Evolutionary conservation across 2,329 filamentous ascomycete species (phyloP).

Genomic region (Trichoderma sp.): DNA sequence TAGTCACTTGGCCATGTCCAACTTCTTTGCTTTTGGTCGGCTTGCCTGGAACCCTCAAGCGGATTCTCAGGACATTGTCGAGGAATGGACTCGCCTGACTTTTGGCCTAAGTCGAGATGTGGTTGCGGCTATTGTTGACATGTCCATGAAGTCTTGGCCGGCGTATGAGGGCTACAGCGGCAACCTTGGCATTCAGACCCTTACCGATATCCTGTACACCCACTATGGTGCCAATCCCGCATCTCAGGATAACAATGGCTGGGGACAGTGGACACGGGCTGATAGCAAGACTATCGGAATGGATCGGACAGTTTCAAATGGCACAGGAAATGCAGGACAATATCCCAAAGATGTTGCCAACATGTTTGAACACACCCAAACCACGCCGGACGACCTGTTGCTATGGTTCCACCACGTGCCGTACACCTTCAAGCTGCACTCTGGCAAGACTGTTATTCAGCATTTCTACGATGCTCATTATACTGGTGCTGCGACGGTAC

Average conservation of each 20-base stretch:
- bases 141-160: slow-evolving; percentile 12
- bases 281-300: slow-evolving; percentile 60
- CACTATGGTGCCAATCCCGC: slow-evolving; percentile 59
- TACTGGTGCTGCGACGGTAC: slow-evolving; percentile 55
- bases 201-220: slow-evolving; percentile 12
- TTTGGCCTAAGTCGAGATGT: slow-evolving; percentile 56
- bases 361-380: slow-evolving; percentile 57
- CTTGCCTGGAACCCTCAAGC: slow-evolving; percentile 61
- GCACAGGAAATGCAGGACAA: slow-evolving; percentile 63
- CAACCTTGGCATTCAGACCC: slow-evolving; percentile 10
- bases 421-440: slow-evolving; percentile 61
- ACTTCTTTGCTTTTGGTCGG: slow-evolving; percentile 66
- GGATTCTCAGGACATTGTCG: slow-evolving; percentile 38
- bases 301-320: slow-evolving; percentile 67
- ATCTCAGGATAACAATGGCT: slow-evolving; percentile 49
- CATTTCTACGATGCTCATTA: slow-evolving; percentile 66
- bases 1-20: slow-evolving; percentile 67
- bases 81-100: slow-evolving; percentile 67
- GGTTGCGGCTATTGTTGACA: slow-evolving; percentile 52
- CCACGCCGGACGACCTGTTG: slow-evolving; percentile 64
- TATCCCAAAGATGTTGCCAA: slow-evolving; percentile 60
- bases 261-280: slow-evolving; percentile 50
- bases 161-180: slow-evolving; percentile 11
- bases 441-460: slow-evolving; percentile 65
- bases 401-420: slow-evolving; percentile 74